Base-by-base conservation (phyloP, 2,329 filamentous ascomycete genomes). In the Cladophialophora chaetospira region DNA sequence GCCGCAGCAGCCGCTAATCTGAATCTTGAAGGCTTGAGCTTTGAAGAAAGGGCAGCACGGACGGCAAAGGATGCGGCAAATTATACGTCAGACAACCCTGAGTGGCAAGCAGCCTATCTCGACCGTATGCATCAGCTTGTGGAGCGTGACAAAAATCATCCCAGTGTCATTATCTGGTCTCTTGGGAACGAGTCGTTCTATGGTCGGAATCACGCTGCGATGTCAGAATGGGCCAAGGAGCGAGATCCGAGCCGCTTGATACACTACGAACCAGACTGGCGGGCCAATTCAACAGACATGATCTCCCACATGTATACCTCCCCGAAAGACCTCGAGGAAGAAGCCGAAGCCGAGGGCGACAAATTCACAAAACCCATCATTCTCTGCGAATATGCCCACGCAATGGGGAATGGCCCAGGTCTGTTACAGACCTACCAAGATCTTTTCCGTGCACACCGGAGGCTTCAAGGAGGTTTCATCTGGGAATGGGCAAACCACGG, bases 371-470 rank as follows among this genome's bases (percentile, higher is more conserved):
- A 74, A 47, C 70, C 72, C 0, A 65, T 69, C 9, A 55, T 74
- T 33, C 65, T 80, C 3, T 82, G 79, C 59, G 80, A 82, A 64
- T 82, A 77, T 56, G 76, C 73, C 0, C 79, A 82, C 65, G 86
- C 88, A 1, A 89, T 90, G 87, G 88, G 88, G 4, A 90, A 89
- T 64, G 87, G 86, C 0, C 88, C 88, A 0, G 87, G 88, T 1
- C 82, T 81, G 29, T 76, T 90, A 9, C 80, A 86, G 58, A 87
- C 89, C 58, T 90, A 90, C 58, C 77, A 87, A 46, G 76, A 84
- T 36, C 77, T 79, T 0, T 90, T 89, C 72, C 79, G 81, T 28
- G 76, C 77, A 25, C 75, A 87, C 57, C 79, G 79, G 0, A 78
- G 79, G 2, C 77, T 89, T 0, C 86, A 88, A 65, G 87, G 87